These are phyloP conservation scores for Pseudocercospora eumusae DNA, from an alignment of 2,329 filamentous ascomycete species.

Conservation along the genomic window DNA sequence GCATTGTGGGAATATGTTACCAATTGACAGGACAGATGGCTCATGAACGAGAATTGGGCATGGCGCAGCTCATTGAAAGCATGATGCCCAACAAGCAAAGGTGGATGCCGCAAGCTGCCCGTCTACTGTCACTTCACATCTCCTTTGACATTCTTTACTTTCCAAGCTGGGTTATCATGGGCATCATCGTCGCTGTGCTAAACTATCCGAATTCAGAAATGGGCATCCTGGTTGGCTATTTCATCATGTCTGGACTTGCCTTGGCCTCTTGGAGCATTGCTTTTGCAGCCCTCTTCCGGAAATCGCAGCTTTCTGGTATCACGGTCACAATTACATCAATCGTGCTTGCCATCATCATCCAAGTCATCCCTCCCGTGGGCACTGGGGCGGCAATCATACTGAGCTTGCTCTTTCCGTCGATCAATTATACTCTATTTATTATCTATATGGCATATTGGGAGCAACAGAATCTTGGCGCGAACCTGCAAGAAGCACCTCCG, in stretches of 20 bases:
- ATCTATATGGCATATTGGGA: conserved; percentile 77
- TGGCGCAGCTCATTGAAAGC: conserved; percentile 84
- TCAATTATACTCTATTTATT: conserved; percentile 86
- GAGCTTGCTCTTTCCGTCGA: conserved; percentile 78
- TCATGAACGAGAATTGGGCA: conserved; percentile 79
- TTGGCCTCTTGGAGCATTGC: conserved; percentile 79
- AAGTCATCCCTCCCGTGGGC: conserved; percentile 65
- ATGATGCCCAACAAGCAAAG: conserved; percentile 78
- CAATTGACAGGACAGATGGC: conserved; percentile 85
- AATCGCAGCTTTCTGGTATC: conserved; percentile 84
- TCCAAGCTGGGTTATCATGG: conserved; percentile 79
- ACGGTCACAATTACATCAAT: conserved; percentile 71
- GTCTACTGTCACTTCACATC: conserved; percentile 77
- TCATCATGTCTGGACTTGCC: conserved; percentile 73
- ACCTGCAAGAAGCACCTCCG: conserved; percentile 65
- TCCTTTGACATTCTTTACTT: conserved; percentile 78
- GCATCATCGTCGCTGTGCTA: conserved; percentile 63
- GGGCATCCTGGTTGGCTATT: conserved; percentile 58
- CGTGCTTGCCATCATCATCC: conserved; percentile 77
- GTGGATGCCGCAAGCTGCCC: conserved; percentile 76
- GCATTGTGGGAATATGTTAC: conserved; percentile 78
- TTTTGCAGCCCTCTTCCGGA: conserved; percentile 80
- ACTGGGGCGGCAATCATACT: conserved; percentile 68
- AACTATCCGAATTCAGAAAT: conserved; percentile 53
- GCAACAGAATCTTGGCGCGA: conserved; percentile 58